phyloP scores from a whole-genome alignment of 2,329 filamentous ascomycete genomes.

The Neofusicoccum parvum region DNA sequence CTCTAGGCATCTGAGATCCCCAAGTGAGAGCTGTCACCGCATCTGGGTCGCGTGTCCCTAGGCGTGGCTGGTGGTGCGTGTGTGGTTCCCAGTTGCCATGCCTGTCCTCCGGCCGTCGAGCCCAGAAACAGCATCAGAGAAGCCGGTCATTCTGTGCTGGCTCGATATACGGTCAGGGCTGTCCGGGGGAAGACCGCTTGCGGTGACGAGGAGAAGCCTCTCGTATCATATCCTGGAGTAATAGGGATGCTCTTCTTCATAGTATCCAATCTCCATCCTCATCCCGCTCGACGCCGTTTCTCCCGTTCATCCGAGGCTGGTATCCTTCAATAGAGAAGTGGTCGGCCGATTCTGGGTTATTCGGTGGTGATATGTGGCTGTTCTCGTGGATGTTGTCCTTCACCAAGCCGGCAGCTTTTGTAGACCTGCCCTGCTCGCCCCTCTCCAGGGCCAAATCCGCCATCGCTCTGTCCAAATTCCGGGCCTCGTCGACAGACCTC shows the following conservation, averaged over 20 bases:
- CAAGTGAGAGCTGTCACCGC: too few relatives aligned
- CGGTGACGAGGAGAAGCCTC: neutral
- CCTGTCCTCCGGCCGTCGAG: too few relatives aligned
- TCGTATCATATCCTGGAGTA: neutral
- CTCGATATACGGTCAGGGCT: neutral
- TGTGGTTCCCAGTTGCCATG: too few relatives aligned
- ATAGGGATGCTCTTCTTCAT: neutral
- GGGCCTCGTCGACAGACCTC: neutral
- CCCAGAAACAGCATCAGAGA: too few relatives aligned
- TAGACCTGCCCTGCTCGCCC: conserved; percentile 39
- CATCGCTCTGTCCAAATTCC: conserved; percentile 32
- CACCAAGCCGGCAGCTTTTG: conserved; percentile 36
- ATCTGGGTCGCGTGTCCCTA: too few relatives aligned
- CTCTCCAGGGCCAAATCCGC: conserved; percentile 47
- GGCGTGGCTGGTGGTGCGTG: too few relatives aligned
- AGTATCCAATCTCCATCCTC: conserved; percentile 21
- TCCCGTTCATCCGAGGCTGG: conserved; percentile 29
- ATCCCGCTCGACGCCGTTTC: neutral
- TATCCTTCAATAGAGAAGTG: conserved; percentile 44
- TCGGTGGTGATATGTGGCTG: conserved; percentile 21
- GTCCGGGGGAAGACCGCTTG: neutral
- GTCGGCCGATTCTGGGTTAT: conserved; percentile 23
- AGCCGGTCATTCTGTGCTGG: neutral
- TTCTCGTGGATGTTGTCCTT: conserved; percentile 37
- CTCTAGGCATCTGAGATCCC: too few relatives aligned